A percentile compares a stretch with the other conserved stretches of the same genome.
Evolutionary conservation across 2,329 filamentous ascomycete species (phyloP).

Genomic region (Microthyrium microscopicum): DNA sequence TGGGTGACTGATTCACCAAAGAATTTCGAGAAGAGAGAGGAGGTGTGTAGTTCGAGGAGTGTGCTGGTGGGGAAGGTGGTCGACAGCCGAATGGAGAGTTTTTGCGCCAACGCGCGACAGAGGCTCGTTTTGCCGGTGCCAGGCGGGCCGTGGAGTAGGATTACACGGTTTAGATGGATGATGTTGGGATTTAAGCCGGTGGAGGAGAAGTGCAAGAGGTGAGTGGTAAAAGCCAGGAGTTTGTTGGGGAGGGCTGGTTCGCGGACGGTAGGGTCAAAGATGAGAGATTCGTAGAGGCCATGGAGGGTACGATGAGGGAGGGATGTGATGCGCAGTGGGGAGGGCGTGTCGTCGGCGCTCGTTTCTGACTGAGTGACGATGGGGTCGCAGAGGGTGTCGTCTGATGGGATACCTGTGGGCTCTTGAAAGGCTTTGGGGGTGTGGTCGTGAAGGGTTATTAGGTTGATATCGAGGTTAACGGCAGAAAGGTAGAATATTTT

Average conservation of each 20-base stretch:
- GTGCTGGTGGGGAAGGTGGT: slow-evolving; percentile 19
- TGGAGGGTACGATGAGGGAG: slow-evolving; percentile 24
- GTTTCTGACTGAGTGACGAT: slow-evolving; percentile 9
- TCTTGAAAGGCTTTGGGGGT: no score
- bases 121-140: slow-evolving; percentile 28
- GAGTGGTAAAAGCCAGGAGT: slow-evolving; percentile 24
- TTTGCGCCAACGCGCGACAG: slow-evolving; percentile 33
- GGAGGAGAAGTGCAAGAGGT: slow-evolving; percentile 23
- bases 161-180: slow-evolving; percentile 30
- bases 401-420: no score
- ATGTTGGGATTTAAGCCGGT: slow-evolving; percentile 22
- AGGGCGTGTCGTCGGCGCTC: slow-evolving; percentile 13
- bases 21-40: slow-evolving; percentile 29
- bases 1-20: slow-evolving; percentile 31
- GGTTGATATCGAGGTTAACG: no score
- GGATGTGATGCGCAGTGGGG: slow-evolving; percentile 17
- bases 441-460: no score
- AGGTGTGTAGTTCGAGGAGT: slow-evolving; percentile 29
- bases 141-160: slow-evolving; percentile 26
- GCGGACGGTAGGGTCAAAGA: slow-evolving; percentile 29
- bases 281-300: slow-evolving; percentile 27
- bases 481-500: no score
- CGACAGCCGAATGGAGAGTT: slow-evolving; percentile 29
- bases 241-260: no score
- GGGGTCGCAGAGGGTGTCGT: no score